Percentiles rank a stretch among this genome's conserved stretches.
Conservation (phyloP, 495 filamentous ascomycete genomes). For the Lepidopterella palustris region DNA sequence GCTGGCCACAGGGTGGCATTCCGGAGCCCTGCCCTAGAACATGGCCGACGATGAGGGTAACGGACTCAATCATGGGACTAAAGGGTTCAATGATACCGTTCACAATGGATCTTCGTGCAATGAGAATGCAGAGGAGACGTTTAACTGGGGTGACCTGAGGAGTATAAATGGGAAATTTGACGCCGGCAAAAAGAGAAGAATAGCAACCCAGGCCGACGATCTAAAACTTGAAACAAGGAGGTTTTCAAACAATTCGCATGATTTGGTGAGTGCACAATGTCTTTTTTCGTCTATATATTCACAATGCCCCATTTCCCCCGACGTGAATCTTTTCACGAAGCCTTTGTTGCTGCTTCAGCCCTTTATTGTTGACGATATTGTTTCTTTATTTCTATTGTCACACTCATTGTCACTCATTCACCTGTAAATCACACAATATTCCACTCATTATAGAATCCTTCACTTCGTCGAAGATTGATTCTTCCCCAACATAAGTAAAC, state of each 20-base stretch:
- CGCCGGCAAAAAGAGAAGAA: constrained; percentile 4
- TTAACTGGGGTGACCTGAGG: constrained; percentile 13
- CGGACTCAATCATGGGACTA: constrained; percentile 17
- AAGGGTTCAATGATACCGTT: constrained; percentile 23
- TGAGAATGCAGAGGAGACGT: constrained; percentile 13
- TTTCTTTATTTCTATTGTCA: constrained; percentile 15
- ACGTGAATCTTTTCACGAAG: constrained; percentile 10
- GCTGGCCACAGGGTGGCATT: constrained; percentile 23
- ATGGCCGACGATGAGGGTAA: constrained; percentile 13
- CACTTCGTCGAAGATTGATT: not conserved
- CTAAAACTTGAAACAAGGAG: constrained; percentile 28
- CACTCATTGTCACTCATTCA: constrained; percentile 26
- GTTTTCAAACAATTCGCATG: constrained; percentile 19
- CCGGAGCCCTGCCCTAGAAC: constrained; percentile 13
- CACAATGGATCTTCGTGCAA: constrained; percentile 2
- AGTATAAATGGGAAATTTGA: constrained; percentile 23
- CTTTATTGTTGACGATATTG: constrained; percentile 7
- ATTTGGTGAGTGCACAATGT: not conserved
- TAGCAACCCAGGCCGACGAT: constrained; percentile 10
- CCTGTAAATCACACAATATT: constrained; percentile 1
- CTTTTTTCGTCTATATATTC: constrained; percentile 20
- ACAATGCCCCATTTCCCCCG: constrained; percentile 10
- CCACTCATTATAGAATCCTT: constrained; percentile 2
- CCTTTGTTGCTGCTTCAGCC: constrained; percentile 4
- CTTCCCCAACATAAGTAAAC: not conserved